These are phyloP conservation scores for Tolypocladium cylindrosporum DNA, from an alignment of 2,329 filamentous ascomycete species.

Conservation along the genomic window DNA sequence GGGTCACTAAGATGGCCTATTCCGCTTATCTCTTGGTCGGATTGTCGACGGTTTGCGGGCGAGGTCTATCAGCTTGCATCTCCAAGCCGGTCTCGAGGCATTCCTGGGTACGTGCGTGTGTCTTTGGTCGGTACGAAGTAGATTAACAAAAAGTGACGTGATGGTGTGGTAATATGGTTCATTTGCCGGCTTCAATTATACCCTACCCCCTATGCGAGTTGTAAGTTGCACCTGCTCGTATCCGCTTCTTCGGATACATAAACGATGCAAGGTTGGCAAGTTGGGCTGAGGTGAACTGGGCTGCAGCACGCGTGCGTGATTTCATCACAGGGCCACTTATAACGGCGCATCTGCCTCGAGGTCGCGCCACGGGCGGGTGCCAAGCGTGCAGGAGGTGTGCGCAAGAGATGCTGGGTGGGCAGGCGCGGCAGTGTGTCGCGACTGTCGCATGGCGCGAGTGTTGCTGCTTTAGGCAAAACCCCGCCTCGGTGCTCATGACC, in stretches of 20 bases:
- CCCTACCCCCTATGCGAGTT: not conserved
- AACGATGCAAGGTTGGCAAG: not conserved
- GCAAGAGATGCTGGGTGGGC: not conserved
- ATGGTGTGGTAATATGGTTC: too few relatives aligned
- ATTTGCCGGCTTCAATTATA: too few relatives aligned
- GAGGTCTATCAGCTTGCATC: not conserved
- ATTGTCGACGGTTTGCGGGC: too few relatives aligned
- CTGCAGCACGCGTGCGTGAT: not conserved
- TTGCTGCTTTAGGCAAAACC: not conserved
- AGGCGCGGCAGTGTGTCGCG: not conserved
- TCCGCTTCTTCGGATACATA: not conserved
- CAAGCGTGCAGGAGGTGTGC: too few relatives aligned
- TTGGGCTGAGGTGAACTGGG: not conserved
- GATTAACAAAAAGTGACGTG: too few relatives aligned
- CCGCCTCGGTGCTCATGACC: slow-evolving; percentile 6
- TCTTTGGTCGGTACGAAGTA: not conserved
- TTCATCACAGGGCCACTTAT: not conserved
- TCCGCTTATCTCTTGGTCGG: too few relatives aligned
- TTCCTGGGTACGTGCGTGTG: not conserved
- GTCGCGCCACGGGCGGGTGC: not conserved
- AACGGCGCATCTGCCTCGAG: not conserved
- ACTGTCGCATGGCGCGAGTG: not conserved
- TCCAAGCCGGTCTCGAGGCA: not conserved
- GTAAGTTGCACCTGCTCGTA: not conserved
- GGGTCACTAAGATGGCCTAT: too few relatives aligned